Conservation (phyloP, 148 eudicot genomes). For the Beta vulgaris region DNA sequence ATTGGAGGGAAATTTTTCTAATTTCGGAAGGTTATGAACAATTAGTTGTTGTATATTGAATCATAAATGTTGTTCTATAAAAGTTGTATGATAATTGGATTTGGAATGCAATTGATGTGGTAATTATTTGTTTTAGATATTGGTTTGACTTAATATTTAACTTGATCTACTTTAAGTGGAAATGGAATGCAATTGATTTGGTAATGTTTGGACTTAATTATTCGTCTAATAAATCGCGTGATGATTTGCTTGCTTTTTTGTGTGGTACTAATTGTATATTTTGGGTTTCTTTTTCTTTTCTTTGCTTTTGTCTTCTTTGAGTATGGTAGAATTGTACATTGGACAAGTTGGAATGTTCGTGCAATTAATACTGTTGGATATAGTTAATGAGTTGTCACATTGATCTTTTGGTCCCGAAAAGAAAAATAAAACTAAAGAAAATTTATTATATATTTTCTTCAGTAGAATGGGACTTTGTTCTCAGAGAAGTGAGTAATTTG, state of each 20-base stretch:
- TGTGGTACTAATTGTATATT: not conserved
- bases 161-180: too few relatives aligned
- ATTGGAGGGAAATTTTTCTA: too few relatives aligned
- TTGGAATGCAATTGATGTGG: not conserved
- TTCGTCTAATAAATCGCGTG: too few relatives aligned
- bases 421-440: too few relatives aligned
- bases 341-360: not conserved
- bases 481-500: not conserved
- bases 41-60: too few relatives aligned
- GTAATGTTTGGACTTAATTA: too few relatives aligned
- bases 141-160: conserved; percentile 4
- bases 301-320: not conserved
- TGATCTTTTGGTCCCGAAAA: conserved; percentile 9
- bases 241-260: conserved; percentile 1
- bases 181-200: too few relatives aligned
- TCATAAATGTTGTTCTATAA: too few relatives aligned
- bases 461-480: not conserved
- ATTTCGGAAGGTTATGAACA: too few relatives aligned
- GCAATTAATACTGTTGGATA: conserved; percentile 1
- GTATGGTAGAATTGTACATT: not conserved
- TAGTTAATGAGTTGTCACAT: not conserved
- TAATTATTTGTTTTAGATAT: not conserved
- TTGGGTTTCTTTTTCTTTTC: not conserved
- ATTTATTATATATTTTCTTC: not conserved
- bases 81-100: too few relatives aligned